Conservation (phyloP, 177 flowering plant species). For the Telopea speciosissima region DNA sequence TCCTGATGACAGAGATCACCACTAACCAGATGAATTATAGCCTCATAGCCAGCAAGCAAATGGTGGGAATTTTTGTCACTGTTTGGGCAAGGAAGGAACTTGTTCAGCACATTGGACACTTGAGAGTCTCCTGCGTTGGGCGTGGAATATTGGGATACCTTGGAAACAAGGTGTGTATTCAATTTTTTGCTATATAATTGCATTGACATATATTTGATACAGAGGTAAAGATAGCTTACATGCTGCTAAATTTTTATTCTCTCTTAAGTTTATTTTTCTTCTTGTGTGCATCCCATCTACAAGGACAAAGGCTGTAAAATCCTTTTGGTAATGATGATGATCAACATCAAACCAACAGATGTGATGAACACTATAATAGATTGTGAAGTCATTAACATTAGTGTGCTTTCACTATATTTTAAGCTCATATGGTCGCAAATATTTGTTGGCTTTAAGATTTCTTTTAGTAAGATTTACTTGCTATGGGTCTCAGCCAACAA, state of each 20-base stretch:
- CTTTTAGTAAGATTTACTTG: not conserved
- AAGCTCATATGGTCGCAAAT: not conserved
- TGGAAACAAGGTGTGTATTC: slow-evolving; percentile 63
- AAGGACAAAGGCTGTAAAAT: no score
- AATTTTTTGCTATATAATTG: not conserved
- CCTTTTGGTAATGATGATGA: not conserved
- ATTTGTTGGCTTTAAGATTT: not conserved
- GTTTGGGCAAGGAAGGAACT: slow-evolving; percentile 66
- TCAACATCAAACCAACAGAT: not conserved
- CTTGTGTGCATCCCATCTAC: no score
- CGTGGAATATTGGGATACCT: slow-evolving; percentile 81
- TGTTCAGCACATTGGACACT: slow-evolving; percentile 55
- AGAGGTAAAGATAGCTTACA: not conserved
- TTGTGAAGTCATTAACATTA: not conserved
- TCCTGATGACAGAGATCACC: slow-evolving; percentile 12
- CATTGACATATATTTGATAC: not conserved
- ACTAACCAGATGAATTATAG: slow-evolving; percentile 39
- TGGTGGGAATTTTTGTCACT: slow-evolving; percentile 80
- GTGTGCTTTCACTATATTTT: not conserved
- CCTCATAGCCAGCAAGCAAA: slow-evolving; percentile 62
- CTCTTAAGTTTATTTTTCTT: not conserved
- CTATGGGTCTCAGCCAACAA: no score
- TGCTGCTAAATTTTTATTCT: not conserved
- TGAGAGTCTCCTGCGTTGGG: slow-evolving; percentile 48
- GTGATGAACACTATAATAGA: no score